Conservation (phyloP, 2,329 filamentous ascomycete species). For the Ophiostoma pallidulum region DNA sequence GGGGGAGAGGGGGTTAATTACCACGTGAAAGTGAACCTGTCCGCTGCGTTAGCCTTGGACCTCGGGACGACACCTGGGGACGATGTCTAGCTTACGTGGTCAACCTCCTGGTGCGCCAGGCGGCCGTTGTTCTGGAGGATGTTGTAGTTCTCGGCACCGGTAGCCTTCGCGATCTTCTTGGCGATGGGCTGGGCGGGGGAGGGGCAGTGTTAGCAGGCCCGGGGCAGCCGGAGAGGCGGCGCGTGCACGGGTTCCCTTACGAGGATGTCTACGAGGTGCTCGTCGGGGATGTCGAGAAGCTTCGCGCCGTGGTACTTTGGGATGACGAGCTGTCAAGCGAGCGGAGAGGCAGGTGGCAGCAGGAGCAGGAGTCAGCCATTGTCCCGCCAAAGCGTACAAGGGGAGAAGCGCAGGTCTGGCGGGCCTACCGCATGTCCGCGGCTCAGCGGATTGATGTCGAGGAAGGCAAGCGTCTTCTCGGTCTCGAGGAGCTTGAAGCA, state of each 20-base stretch:
- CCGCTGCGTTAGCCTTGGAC: conserved; percentile 3
- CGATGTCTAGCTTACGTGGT: conserved; percentile 57
- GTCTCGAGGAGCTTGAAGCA: conserved; percentile 94
- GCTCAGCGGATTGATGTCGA: conserved; percentile 87
- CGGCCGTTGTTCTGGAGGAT: conserved; percentile 92
- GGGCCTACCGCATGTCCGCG: conserved; percentile 73
- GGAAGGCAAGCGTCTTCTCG: conserved; percentile 87
- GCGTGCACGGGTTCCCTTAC: conserved; percentile 32
- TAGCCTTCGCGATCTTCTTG: conserved; percentile 75
- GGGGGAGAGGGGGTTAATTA: conserved; percentile 30
- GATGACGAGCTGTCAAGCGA: conserved; percentile 66
- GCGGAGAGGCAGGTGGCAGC: background rate
- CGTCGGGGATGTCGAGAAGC: conserved; percentile 85
- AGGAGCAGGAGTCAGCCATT: conserved; percentile 10
- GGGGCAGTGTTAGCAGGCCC: background rate
- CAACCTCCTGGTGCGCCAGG: conserved; percentile 84
- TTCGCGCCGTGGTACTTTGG: conserved; percentile 92
- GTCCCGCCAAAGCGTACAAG: background rate
- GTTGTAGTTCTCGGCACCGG: conserved; percentile 75
- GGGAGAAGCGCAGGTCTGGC: no score
- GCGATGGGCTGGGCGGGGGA: conserved; percentile 71
- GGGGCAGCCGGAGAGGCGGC: background rate
- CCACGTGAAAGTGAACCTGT: conserved; percentile 89
- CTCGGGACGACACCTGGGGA: background rate
- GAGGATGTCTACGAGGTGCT: conserved; percentile 72